Evolutionary conservation across 2,329 filamentous ascomycete species (phyloP).

Genomic region (Arthrinium puccinioides): DNA sequence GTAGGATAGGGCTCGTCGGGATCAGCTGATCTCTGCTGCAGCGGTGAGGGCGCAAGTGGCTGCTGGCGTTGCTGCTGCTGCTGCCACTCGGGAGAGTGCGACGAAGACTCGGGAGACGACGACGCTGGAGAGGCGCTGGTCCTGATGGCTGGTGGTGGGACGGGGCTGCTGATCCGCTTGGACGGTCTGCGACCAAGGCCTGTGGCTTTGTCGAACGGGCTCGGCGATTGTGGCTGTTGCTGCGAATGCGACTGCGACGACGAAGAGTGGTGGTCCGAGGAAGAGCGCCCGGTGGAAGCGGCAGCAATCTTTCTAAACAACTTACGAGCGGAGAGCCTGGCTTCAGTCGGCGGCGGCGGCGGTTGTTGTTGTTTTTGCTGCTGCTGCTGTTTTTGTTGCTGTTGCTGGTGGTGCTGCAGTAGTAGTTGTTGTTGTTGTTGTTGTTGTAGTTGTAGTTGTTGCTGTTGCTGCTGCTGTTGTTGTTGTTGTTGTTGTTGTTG

Average conservation of each 20-base stretch:
- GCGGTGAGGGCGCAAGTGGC: background rate
- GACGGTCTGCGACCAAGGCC: slow-evolving; percentile 48
- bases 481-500: slow-evolving; percentile 7
- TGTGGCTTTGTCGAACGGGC: slow-evolving; percentile 40
- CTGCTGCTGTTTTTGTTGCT: slow-evolving; percentile 6
- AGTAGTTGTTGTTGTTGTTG: slow-evolving; percentile 6
- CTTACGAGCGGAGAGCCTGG: slow-evolving; percentile 43
- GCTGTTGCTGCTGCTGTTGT: background rate
- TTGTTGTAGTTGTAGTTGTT: slow-evolving; percentile 8
- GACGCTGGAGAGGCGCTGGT: slow-evolving; percentile 26
- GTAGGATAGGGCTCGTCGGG: slow-evolving; percentile 26
- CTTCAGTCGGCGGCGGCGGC: slow-evolving; percentile 26
- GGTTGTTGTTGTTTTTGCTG: slow-evolving; percentile 6
- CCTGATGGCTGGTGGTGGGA: slow-evolving; percentile 32
- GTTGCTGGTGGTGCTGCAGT: slow-evolving; percentile 13
- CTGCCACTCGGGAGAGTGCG: slow-evolving; percentile 19
- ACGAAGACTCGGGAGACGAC: slow-evolving; percentile 7
- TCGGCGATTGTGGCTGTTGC: slow-evolving; percentile 16
- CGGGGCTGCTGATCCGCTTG: slow-evolving; percentile 46
- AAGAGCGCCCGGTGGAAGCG: slow-evolving; percentile 10
- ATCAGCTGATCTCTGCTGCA: slow-evolving; percentile 34
- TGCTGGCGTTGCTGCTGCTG: slow-evolving; percentile 11
- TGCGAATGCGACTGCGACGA: no score
- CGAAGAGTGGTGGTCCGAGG: slow-evolving; percentile 11
- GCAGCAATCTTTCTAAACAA: slow-evolving; percentile 45